A percentile compares a stretch with the other conserved stretches of the same genome.
These are phyloP conservation scores for Rhytidiadelphus loreus DNA, from an alignment of 225 moss, liverwort and hornwort genomes.

Conservation along the genomic window DNA sequence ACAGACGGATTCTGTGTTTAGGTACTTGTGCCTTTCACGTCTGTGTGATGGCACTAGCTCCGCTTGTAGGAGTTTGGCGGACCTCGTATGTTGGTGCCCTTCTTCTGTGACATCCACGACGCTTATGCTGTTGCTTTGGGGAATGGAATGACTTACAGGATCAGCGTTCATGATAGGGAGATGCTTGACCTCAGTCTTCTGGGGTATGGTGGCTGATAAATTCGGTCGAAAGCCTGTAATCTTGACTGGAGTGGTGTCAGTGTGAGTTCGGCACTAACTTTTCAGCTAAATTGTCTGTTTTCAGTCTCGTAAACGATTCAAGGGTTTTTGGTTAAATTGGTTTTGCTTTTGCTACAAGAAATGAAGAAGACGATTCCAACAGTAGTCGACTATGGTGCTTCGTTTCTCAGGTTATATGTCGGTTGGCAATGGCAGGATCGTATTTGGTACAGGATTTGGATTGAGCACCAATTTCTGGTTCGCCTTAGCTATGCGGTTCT, in stretches of 20 bases:
- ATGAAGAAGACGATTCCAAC: neutral
- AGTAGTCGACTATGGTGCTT: neutral
- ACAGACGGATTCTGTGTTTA: neutral
- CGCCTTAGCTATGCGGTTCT: slow-evolving; percentile 35
- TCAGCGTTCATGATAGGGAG: slow-evolving; percentile 69
- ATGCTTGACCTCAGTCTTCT: slow-evolving; percentile 40
- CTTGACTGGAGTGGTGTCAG: slow-evolving; percentile 27
- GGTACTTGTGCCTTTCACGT: neutral
- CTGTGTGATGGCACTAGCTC: neutral
- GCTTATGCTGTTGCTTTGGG: neutral
- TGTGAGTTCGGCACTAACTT: slow-evolving; percentile 27
- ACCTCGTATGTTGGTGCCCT: neutral
- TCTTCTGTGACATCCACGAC: neutral
- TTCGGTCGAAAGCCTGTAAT: slow-evolving; percentile 64
- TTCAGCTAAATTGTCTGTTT: neutral
- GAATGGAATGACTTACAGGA: slow-evolving; percentile 21
- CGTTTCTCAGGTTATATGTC: neutral
- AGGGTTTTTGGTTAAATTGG: neutral
- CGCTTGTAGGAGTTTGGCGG: neutral
- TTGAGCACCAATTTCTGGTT: slow-evolving; percentile 41
- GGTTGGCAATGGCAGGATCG: neutral
- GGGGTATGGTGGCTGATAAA: slow-evolving; percentile 61
- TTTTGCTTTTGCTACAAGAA: neutral
- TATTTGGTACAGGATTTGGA: slow-evolving; percentile 43
- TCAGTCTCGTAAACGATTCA: no score